phyloP scores from a whole-genome alignment of 2,329 filamentous ascomycete genomes.

The Diplocarpon rosae region DNA sequence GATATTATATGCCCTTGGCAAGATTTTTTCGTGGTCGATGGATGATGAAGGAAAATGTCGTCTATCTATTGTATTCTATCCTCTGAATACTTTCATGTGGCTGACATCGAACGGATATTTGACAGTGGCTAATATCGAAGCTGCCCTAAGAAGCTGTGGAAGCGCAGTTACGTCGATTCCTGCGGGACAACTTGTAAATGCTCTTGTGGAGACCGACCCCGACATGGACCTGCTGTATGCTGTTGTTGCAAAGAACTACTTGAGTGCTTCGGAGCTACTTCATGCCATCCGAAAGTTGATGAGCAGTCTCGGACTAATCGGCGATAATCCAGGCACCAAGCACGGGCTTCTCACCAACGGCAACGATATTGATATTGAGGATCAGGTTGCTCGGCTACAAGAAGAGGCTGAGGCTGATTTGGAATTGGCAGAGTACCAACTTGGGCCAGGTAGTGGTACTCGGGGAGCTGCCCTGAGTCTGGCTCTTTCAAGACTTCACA shows the following conservation, averaged over 20 bases:
- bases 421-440: conserved; percentile 54
- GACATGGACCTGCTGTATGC: conserved; percentile 55
- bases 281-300: conserved; percentile 56
- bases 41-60: conserved; percentile 7
- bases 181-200: conserved; percentile 49
- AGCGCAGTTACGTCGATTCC: conserved; percentile 31
- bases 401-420: conserved; percentile 55
- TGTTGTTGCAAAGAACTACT: conserved; percentile 53
- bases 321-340: conserved; percentile 16
- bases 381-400: conserved; percentile 39
- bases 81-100: conserved; percentile 44
- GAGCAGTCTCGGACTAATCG: conserved; percentile 51
- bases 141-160: conserved; percentile 41
- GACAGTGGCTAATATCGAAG: conserved; percentile 46
- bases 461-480: conserved; percentile 54
- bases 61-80: conserved; percentile 34
- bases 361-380: conserved; percentile 21
- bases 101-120: conserved; percentile 50
- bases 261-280: conserved; percentile 56
- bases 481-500: conserved; percentile 58
- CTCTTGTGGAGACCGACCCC: conserved; percentile 55
- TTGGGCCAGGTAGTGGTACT: conserved; percentile 51
- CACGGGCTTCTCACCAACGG: conserved; percentile 22
- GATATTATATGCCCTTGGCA: conserved; percentile 42
- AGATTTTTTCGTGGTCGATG: conserved; percentile 32